Conservation (phyloP, 805 yeast genomes). For the Nakazawaea ambrosiae region DNA sequence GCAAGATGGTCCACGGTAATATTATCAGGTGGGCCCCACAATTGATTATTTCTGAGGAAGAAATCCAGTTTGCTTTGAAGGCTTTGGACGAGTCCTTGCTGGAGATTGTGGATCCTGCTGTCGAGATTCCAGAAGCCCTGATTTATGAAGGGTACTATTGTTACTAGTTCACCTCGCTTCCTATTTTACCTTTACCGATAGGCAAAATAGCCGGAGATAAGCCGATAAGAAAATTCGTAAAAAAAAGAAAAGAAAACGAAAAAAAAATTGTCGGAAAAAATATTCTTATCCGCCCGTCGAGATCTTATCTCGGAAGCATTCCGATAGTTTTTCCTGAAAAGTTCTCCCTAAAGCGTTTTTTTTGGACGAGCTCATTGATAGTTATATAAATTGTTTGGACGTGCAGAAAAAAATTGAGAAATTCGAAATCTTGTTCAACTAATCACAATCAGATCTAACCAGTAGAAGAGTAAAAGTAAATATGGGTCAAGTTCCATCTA, state of each 20-base stretch:
- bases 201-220: too few relatives aligned
- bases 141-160: not conserved
- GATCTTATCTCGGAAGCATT: too few relatives aligned
- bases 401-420: too few relatives aligned
- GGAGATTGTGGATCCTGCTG: conserved; percentile 5
- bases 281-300: not conserved
- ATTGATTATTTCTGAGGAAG: conserved; percentile 14
- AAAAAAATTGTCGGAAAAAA: not conserved
- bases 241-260: not conserved
- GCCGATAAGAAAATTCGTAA: not conserved
- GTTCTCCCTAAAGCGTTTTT: too few relatives aligned
- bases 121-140: not conserved
- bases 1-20: conserved; percentile 18
- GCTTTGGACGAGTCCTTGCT: conserved; percentile 16
- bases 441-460: too few relatives aligned
- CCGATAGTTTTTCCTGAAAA: too few relatives aligned
- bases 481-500: conserved; percentile 19
- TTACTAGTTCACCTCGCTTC: not conserved
- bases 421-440: too few relatives aligned
- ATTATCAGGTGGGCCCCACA: conserved; percentile 20
- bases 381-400: too few relatives aligned
- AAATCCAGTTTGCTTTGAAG: conserved; percentile 13
- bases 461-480: not conserved
- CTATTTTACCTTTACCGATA: too few relatives aligned
- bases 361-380: too few relatives aligned